Percentiles rank a stretch among this genome's conserved stretches.
phyloP scores from a whole-genome alignment of 345 rosid genomes.

The Populus ilicifolia region DNA sequence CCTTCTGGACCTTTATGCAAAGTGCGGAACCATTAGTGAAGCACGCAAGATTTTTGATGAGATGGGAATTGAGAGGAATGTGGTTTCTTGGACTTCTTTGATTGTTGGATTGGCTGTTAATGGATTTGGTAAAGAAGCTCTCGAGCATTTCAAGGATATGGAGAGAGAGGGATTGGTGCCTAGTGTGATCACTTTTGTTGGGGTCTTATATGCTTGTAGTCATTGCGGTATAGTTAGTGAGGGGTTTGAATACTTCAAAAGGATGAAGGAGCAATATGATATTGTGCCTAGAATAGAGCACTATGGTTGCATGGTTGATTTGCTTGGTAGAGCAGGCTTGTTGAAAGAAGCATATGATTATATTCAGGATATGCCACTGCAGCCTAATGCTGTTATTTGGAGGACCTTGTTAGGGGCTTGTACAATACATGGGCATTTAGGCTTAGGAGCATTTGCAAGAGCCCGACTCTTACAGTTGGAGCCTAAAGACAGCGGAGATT shows the following conservation, averaged over 20 bases:
- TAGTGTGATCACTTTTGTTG: slow-evolving; percentile 68
- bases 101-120: slow-evolving; percentile 81
- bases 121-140: slow-evolving; percentile 76
- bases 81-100: slow-evolving; percentile 74
- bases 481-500: slow-evolving; percentile 74
- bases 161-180: slow-evolving; percentile 49
- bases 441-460: slow-evolving; percentile 62
- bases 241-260: slow-evolving; percentile 59
- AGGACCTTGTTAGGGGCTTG: slow-evolving; percentile 74
- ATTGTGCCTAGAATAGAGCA: slow-evolving; percentile 77
- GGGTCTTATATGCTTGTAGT: slow-evolving; percentile 81
- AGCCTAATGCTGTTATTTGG: slow-evolving; percentile 78
- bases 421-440: slow-evolving; percentile 52
- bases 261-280: slow-evolving; percentile 59
- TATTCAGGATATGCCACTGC: slow-evolving; percentile 53
- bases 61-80: slow-evolving; percentile 49
- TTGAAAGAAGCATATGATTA: slow-evolving; percentile 56
- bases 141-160: slow-evolving; percentile 51
- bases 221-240: slow-evolving; percentile 82
- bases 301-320: slow-evolving; percentile 84
- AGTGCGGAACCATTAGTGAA: slow-evolving; percentile 58
- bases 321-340: slow-evolving; percentile 75
- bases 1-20: slow-evolving; percentile 72
- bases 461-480: slow-evolving; percentile 47
- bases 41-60: slow-evolving; percentile 52